phyloP scores from a whole-genome alignment of 345 rosid genomes.

The Brassica juncea region DNA sequence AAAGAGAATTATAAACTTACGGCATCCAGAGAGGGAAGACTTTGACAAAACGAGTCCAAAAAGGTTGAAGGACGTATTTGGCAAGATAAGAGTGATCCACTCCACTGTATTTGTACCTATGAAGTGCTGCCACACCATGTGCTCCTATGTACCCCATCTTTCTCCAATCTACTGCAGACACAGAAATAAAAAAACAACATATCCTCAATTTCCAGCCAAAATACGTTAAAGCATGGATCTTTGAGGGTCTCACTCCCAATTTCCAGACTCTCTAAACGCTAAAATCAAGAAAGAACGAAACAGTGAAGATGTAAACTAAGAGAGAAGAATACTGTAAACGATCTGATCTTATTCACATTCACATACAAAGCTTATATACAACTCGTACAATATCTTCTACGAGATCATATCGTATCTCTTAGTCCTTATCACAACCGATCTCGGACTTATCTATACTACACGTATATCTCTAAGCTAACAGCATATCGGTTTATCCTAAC shows the following conservation, averaged over 20 bases:
- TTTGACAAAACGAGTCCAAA: constrained; percentile 79
- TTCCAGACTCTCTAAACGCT: background rate
- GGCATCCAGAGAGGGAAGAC: constrained; percentile 99
- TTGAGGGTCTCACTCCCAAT: constrained; percentile 14
- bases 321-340: no score
- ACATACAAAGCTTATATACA: no score
- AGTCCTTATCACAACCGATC: no score
- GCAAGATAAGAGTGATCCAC: constrained; percentile 85
- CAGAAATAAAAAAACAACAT: background rate
- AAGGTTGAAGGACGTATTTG: constrained; percentile 92
- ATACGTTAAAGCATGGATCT: constrained; percentile 30
- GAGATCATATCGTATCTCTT: no score
- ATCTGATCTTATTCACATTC: no score
- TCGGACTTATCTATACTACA: no score
- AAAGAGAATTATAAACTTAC: constrained; percentile 47
- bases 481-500: no score
- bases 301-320: no score
- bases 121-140: constrained; percentile 82
- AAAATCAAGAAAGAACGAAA: background rate
- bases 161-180: background rate
- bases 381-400: no score
- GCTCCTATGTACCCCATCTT: constrained; percentile 90
- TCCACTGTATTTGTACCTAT: constrained; percentile 92
- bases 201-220: constrained; percentile 1
- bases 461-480: no score